phyloP scores from a whole-genome alignment of 73 alveolate species.

The Durusdinium trenchii region DNA sequence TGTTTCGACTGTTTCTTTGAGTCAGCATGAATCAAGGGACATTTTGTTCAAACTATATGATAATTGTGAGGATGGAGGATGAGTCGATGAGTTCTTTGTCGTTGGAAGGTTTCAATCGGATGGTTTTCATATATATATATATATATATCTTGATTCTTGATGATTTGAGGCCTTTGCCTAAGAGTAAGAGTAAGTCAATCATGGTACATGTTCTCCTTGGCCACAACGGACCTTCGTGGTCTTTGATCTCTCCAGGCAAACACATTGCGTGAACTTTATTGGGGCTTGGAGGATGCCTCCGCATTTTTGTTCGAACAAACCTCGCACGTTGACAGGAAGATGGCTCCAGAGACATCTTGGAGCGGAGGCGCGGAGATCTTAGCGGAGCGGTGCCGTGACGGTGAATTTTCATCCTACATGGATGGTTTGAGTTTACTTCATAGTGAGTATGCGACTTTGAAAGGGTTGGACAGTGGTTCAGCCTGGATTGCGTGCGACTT shows the following conservation, averaged over 20 bases:
- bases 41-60: not conserved
- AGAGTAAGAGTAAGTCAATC: not conserved
- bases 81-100: not conserved
- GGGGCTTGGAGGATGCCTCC: not conserved
- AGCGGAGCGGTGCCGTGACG: not conserved
- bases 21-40: not conserved
- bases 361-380: slow-evolving; percentile 54
- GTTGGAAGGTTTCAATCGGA: not conserved
- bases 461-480: not conserved
- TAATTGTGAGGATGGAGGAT: not conserved
- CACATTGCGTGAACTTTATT: not conserved
- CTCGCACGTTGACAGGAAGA: slow-evolving; percentile 47
- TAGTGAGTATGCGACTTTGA: not conserved
- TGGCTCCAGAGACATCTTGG: slow-evolving; percentile 70
- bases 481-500: too few relatives aligned
- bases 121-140: not conserved
- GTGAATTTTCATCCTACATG: not conserved
- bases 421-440: not conserved
- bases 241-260: too few relatives aligned
- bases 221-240: too few relatives aligned
- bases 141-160: not conserved
- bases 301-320: not conserved
- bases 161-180: not conserved
- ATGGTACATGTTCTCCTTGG: not conserved
- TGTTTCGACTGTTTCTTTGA: not conserved